Base-by-base conservation (phyloP, 2,329 filamentous ascomycete genomes). In the Huntiella decipiens region DNA sequence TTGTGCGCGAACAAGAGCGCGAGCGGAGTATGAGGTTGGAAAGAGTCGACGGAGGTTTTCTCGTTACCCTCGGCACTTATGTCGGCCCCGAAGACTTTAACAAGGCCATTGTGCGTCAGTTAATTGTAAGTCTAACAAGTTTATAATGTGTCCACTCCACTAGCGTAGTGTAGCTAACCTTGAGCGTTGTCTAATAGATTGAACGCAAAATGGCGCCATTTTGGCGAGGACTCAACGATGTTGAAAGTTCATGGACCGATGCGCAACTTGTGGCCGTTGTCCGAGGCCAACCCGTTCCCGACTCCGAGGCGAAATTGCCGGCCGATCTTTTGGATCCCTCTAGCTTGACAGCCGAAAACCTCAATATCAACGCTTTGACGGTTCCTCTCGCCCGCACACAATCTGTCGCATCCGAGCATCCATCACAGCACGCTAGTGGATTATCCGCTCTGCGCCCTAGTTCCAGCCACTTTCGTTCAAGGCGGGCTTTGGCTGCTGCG, bases 11-110 rank as follows among this genome's bases (percentile, higher is more conserved):
- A 38, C 85, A 85, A 59, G 91, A 98, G 60, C 75, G 91, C 41
- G 87, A 94, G 60, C 73, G 82, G 53, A 98, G 91, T 57, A 77
- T 96, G 65, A 77, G 70, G 52, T 87, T 95, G 55, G 91, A 98
- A 58, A 77, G 87, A 59, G 82, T 96, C 3, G 91, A 98, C 61
- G 91, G 91, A 15, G 91, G 91, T 16, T 98, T 79, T 63, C 65
- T 98, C 41, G 91, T 98, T 31, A 98, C 91, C 0, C 74, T 94
- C 57, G 91, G 91, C 33, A 83, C 87, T 43, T 98, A 98, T 58
- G 88, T 84, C 16, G 87, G 88, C 0, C 67, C 77, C 1, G 91
- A 98, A 62, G 91, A 98, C 62, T 98, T 88, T 59, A 93, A 76
- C 66, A 96, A 96, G 61, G 65, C 73, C 13, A 67, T 84, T 41